Evolutionary conservation across 371 early-diverging fungal species (phyloP).

Genomic region (Mortierella sp.): DNA sequence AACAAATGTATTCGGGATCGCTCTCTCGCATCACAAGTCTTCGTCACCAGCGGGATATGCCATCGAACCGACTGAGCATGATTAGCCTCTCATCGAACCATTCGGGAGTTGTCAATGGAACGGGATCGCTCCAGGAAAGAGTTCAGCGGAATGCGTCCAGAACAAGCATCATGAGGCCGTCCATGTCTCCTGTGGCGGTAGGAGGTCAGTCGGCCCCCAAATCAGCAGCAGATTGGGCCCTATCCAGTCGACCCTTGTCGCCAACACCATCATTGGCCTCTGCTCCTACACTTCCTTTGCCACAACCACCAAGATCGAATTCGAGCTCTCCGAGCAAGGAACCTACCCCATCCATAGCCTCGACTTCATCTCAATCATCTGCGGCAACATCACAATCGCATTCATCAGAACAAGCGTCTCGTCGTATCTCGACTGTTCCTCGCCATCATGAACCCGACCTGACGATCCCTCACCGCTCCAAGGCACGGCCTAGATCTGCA

Average conservation of each 20-base stretch:
- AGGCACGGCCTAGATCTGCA: constrained; percentile 24
- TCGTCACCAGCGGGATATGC: constrained; percentile 36
- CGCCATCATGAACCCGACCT: constrained; percentile 33
- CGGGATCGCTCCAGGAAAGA: constrained; percentile 41
- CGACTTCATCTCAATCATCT: constrained; percentile 11
- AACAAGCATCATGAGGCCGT: constrained; percentile 18
- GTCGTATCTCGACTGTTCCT: constrained; percentile 13
- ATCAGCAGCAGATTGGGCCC: neutral
- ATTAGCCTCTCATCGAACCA: neutral
- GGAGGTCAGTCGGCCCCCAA: neutral
- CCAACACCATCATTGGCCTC: constrained; percentile 29
- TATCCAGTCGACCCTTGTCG: constrained; percentile 28
- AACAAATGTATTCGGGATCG: neutral
- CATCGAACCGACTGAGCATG: constrained; percentile 35
- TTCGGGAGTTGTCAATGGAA: neutral
- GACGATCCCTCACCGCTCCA: constrained; percentile 33
- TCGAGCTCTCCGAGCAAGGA: constrained; percentile 28
- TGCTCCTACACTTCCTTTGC: constrained; percentile 45
- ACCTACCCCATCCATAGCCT: neutral
- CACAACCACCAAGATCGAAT: constrained; percentile 36
- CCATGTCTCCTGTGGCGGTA: neutral
- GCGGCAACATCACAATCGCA: constrained; percentile 10
- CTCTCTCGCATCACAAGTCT: constrained; percentile 47
- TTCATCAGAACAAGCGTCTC: neutral
- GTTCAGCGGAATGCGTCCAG: constrained; percentile 36